A percentile compares a stretch with the other conserved stretches of the same genome.
Evolutionary conservation across 768 basidiomycete species (phyloP).

Genomic region (Auricularia cornea): DNA sequence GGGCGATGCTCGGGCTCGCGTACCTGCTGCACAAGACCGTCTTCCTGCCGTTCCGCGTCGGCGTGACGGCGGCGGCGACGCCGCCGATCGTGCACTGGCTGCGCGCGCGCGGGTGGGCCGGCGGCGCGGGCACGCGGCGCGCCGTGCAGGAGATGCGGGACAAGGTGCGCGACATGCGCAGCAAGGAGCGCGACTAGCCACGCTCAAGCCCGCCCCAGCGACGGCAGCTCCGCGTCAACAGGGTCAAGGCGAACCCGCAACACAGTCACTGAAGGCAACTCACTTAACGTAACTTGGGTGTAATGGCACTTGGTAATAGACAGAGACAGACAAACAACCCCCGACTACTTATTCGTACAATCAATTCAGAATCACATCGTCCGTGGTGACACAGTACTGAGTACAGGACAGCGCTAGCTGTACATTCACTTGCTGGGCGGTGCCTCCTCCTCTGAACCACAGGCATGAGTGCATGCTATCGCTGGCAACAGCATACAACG

Average conservation of each 20-base stretch:
- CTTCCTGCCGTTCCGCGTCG: slow-evolving; percentile 82
- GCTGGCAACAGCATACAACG: too few relatives aligned
- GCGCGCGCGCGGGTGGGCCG: slow-evolving; percentile 71
- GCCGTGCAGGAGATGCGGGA: slow-evolving; percentile 43
- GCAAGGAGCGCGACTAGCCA: background rate
- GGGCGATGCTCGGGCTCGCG: slow-evolving; percentile 87
- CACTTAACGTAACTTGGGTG: background rate
- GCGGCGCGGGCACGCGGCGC: slow-evolving; percentile 56
- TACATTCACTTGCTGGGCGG: slow-evolving; percentile 7
- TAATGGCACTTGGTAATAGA: background rate
- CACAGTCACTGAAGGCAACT: background rate
- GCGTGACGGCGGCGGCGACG: slow-evolving; percentile 78
- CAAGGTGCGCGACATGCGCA: slow-evolving; percentile 8
- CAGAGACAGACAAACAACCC: too few relatives aligned
- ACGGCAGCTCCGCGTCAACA: background rate
- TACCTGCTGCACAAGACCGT: slow-evolving; percentile 95
- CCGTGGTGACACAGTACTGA: background rate
- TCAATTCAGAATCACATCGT: background rate
- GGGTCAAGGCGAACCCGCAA: background rate
- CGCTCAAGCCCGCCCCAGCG: too few relatives aligned
- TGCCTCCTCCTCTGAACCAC: slow-evolving; percentile 10
- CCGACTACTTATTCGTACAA: background rate
- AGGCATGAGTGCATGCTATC: slow-evolving; percentile 8
- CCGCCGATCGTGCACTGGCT: slow-evolving; percentile 84
- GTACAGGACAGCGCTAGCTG: too few relatives aligned